Evolutionary conservation across 2,329 filamentous ascomycete species (phyloP).

Genomic region (Exophiala spinifera): DNA sequence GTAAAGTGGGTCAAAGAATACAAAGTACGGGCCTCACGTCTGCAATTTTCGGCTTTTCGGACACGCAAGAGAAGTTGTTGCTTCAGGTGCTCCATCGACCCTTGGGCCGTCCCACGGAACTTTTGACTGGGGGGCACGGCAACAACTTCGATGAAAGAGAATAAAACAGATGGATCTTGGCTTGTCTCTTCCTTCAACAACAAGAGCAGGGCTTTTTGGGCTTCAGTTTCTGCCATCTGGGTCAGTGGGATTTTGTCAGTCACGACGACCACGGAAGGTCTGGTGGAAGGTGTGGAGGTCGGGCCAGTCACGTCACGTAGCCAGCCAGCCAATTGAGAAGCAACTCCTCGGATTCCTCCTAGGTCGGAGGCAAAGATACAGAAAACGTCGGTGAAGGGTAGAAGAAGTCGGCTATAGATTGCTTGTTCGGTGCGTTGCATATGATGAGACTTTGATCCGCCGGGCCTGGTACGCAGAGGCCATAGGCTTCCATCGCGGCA

Average conservation of each 20-base stretch:
- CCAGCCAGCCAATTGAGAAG: slow-evolving; percentile 24
- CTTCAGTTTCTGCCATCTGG: slow-evolving; percentile 21
- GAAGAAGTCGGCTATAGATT: slow-evolving; percentile 28
- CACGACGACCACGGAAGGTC: slow-evolving; percentile 28
- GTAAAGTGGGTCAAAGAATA: slow-evolving; percentile 29
- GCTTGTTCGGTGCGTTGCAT: slow-evolving; percentile 14
- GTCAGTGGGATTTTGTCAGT: slow-evolving; percentile 23
- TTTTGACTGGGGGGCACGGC: slow-evolving; percentile 26
- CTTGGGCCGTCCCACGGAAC: slow-evolving; percentile 23
- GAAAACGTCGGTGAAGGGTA: slow-evolving; percentile 30
- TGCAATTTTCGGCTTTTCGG: slow-evolving; percentile 9
- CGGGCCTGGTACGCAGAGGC: slow-evolving; percentile 12
- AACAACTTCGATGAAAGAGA: slow-evolving; percentile 30
- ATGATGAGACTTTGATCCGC: neutral
- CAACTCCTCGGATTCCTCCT: slow-evolving; percentile 28
- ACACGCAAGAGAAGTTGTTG: slow-evolving; percentile 23
- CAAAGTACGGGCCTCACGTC: slow-evolving; percentile 11
- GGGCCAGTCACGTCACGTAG: slow-evolving; percentile 22
- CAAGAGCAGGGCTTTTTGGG: slow-evolving; percentile 28
- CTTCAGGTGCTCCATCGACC: slow-evolving; percentile 25
- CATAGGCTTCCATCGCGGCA: slow-evolving; percentile 22
- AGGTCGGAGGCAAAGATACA: slow-evolving; percentile 32
- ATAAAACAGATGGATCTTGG: slow-evolving; percentile 17
- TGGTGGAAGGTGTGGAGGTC: neutral
- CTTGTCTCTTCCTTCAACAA: slow-evolving; percentile 30